Conservation (phyloP, 257 asterid species). For the Solanum arcanum region DNA sequence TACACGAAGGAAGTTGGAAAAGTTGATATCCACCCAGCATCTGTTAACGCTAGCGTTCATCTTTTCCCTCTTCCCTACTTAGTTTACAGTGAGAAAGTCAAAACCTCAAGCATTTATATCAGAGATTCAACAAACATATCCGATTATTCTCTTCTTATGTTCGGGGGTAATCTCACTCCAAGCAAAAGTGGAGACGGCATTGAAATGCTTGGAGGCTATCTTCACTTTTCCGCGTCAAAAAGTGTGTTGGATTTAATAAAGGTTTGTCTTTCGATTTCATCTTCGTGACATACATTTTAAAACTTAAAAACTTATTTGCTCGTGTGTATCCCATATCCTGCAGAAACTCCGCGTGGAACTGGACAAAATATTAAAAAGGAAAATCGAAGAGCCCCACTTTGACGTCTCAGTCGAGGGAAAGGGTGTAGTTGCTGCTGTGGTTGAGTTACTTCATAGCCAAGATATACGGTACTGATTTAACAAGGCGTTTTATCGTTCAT, state of each 20-base stretch:
- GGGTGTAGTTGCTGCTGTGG: conserved; percentile 69
- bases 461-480: conserved; percentile 23
- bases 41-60: conserved; percentile 73
- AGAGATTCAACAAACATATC: conserved; percentile 91
- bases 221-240: conserved; percentile 82
- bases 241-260: conserved; percentile 65
- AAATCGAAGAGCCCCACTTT: conserved; percentile 68
- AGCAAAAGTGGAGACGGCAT: conserved; percentile 69
- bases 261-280: conserved; percentile 12
- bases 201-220: conserved; percentile 96
- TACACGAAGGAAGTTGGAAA: conserved; percentile 83
- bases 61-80: conserved; percentile 83
- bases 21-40: conserved; percentile 88
- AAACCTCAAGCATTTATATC: conserved; percentile 58
- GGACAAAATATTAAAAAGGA: conserved; percentile 68
- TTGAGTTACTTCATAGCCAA: conserved; percentile 72
- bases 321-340: neutral
- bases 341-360: conserved; percentile 88
- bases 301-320: neutral
- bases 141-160: conserved; percentile 85
- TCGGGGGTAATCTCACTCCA: conserved; percentile 86
- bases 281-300: neutral
- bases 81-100: conserved; percentile 91
- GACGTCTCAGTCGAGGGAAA: conserved; percentile 67
- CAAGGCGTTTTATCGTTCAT: neutral